Evolutionary conservation across 2,329 filamentous ascomycete genomes (phyloP).

Genomic region (Bisporella sp.): DNA sequence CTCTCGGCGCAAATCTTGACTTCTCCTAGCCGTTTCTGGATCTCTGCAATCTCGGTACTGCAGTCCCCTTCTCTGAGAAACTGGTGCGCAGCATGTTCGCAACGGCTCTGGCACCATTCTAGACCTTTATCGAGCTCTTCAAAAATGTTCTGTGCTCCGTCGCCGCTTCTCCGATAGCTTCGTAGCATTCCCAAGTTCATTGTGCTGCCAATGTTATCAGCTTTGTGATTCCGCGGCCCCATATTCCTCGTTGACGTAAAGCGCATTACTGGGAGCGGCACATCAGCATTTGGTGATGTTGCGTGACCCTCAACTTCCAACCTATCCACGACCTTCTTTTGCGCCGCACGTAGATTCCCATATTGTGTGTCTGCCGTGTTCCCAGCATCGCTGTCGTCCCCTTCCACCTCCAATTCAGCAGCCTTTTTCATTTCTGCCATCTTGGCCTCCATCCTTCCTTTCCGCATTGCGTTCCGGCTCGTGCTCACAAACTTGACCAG

Average conservation of each 20-base stretch:
- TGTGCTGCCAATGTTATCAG: slow-evolving; percentile 9
- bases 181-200: slow-evolving; percentile 16
- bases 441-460: slow-evolving; percentile 77
- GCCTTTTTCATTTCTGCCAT: slow-evolving; percentile 58
- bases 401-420: slow-evolving; percentile 50
- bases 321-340: slow-evolving; percentile 4
- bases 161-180: slow-evolving; percentile 16
- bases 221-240: slow-evolving; percentile 22
- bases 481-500: slow-evolving; percentile 76
- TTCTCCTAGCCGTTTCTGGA: slow-evolving; percentile 36
- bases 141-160: slow-evolving; percentile 37
- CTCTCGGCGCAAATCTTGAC: slow-evolving; percentile 42
- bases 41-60: slow-evolving; percentile 64
- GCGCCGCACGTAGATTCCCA: slow-evolving; percentile 9
- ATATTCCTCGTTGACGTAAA: slow-evolving; percentile 34
- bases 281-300: slow-evolving; percentile 14
- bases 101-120: slow-evolving; percentile 73
- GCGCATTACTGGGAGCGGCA: slow-evolving; percentile 25
- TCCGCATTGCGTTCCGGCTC: slow-evolving; percentile 76
- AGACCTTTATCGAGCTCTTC: slow-evolving; percentile 72
- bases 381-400: slow-evolving; percentile 32
- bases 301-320: slow-evolving; percentile 4
- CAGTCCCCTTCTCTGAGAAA: slow-evolving; percentile 86
- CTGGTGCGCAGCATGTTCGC: slow-evolving; percentile 82
- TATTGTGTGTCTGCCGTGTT: slow-evolving; percentile 2